Percentiles rank a stretch among this genome's conserved stretches.
phyloP scores from a whole-genome alignment of 345 rosid species.

The Hypericum perforatum region DNA sequence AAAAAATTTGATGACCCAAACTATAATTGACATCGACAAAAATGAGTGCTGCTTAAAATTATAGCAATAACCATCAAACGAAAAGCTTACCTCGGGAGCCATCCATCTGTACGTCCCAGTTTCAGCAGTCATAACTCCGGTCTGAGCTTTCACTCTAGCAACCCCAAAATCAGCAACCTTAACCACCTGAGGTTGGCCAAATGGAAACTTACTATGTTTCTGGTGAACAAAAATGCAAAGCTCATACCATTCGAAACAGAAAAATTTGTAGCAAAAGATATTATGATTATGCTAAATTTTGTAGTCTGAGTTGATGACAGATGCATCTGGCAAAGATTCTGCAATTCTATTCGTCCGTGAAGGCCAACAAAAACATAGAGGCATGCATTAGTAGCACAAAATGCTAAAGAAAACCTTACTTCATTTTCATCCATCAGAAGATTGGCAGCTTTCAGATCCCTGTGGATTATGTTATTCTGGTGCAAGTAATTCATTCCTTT shows the following conservation, averaged over 20 bases:
- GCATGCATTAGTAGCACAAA: too few relatives aligned
- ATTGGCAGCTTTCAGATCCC: conserved; percentile 96
- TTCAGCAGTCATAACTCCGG: conserved; percentile 99
- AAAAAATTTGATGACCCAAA: too few relatives aligned
- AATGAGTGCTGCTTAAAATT: too few relatives aligned
- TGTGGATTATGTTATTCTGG: conserved; percentile 87
- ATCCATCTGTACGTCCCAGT: conserved; percentile 99
- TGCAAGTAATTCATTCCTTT: conserved; percentile 98
- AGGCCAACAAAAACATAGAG: too few relatives aligned
- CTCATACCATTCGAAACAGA: too few relatives aligned
- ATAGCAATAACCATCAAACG: conserved; percentile 1
- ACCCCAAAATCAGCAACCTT: conserved; percentile 99
- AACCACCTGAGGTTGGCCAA: conserved; percentile 45
- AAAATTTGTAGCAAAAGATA: too few relatives aligned
- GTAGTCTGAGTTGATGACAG: too few relatives aligned
- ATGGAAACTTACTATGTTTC: neutral
- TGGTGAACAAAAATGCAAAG: too few relatives aligned
- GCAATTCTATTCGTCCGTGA: too few relatives aligned
- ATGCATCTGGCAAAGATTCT: too few relatives aligned
- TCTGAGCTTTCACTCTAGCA: conserved; percentile 82
- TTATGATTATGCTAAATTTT: too few relatives aligned
- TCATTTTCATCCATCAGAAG: conserved; percentile 98
- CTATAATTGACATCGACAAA: too few relatives aligned
- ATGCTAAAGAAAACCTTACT: conserved; percentile 29
- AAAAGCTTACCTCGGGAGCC: conserved; percentile 89